These are phyloP conservation scores for Trichosphaerium sp. DNA, from an alignment of 78 protist species.

Conservation along the genomic window DNA sequence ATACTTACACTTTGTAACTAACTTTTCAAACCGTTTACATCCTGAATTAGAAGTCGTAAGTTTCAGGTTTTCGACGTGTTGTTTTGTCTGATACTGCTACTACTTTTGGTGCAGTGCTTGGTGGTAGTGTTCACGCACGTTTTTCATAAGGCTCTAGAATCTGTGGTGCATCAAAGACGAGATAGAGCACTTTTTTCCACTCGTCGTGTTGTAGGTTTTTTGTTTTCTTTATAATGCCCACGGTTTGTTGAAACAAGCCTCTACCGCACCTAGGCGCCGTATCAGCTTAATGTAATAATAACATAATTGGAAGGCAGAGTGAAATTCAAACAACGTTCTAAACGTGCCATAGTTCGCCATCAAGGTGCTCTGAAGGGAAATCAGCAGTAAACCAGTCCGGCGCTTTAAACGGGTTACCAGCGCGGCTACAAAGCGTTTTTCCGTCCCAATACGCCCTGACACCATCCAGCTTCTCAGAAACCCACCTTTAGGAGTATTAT, in stretches of 20 bases:
- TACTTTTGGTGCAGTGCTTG: neutral
- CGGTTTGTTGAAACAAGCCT: conserved; percentile 5
- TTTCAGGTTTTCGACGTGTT: neutral
- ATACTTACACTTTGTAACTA: too few species aligned
- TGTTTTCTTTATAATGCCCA: neutral
- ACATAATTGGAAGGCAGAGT: too few species aligned
- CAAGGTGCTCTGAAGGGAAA: conserved; percentile 23
- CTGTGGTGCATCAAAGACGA: conserved; percentile 12
- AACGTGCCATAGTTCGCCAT: conserved; percentile 33
- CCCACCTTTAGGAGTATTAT: too few species aligned
- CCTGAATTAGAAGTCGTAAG: neutral
- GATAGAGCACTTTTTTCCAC: conserved; percentile 1
- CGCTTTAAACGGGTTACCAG: conserved; percentile 25
- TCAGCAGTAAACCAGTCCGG: conserved; percentile 6
- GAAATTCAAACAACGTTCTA: too few species aligned
- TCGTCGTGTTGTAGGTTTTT: neutral
- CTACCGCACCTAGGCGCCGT: neutral
- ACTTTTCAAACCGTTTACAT: too few species aligned
- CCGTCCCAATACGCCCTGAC: conserved; percentile 61
- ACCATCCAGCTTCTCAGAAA: conserved; percentile 46
- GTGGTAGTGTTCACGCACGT: too few species aligned
- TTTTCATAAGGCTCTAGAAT: neutral
- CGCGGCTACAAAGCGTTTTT: neutral
- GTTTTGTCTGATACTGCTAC: neutral
- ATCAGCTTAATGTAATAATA: neutral